Evolutionary conservation across 306 rosid species (phyloP), one percentile per base, ranked within the genome.

Genomic region (Castanospermum australe): DNA sequence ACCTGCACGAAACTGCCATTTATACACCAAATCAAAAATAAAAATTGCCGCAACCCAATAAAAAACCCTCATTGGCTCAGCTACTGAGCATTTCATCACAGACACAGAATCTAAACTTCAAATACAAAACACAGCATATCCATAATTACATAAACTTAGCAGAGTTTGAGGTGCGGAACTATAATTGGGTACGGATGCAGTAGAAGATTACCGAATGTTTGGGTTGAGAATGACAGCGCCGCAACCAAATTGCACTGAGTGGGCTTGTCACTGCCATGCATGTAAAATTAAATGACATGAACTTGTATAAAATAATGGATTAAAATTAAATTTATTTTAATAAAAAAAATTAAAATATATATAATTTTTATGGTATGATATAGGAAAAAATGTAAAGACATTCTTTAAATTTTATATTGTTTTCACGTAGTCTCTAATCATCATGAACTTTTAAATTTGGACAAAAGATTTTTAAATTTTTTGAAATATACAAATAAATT

Each of bases 131-230:
- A n/a, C 25, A 28, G 59, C 25, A 36, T 5, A 61, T 30, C 20
- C 0, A 35, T 14, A 28, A 14, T 68, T 25, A 25, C 9, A 68
- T 25, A 28, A 45, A 68, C 12, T 4, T 1, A 68, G 59, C 25
- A 12, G 24, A 25, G 57, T 8, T 59, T 7, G 44, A 33, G 67
- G n/a, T n/a, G n/a, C 21, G 39, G 38, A 44, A 24, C n/a, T 13
- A 44, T 2, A 24, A 32, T 5, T 25, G 59, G 67, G 63, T 17
- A 54, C 25, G 10, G 22, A 44, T 11, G 4, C 15, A 52, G 63
- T 17, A 48, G 50, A 71, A 79, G 57, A 17, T 51, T 36, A 71
- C 78, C 66, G n/a, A 79, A 45, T 70, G 30, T 45, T 24, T 9
- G 5, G 35, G 13, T 30, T 17, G 45, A 25, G 67, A 15, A 12